These are phyloP conservation scores for Xylaria sp. DNA, from an alignment of 2,329 filamentous ascomycete genomes.

Conservation along the genomic window DNA sequence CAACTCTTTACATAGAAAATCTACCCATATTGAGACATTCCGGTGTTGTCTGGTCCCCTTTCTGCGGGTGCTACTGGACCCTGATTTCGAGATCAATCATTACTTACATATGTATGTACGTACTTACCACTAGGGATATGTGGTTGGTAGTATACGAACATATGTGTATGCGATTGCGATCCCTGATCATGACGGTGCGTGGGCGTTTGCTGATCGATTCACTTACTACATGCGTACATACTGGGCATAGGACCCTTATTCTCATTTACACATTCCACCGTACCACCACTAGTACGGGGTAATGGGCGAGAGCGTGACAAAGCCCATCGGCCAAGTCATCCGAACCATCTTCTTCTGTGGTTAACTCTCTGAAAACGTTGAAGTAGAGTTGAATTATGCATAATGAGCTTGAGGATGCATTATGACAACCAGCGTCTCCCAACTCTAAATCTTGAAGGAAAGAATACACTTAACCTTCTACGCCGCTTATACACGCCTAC, in stretches of 20 bases:
- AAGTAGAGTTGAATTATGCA: conserved; percentile 13
- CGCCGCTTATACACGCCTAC: background rate
- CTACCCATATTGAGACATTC: background rate
- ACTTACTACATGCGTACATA: background rate
- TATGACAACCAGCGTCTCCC: background rate
- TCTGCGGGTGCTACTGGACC: background rate
- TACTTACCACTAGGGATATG: background rate
- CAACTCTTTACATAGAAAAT: background rate
- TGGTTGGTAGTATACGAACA: background rate
- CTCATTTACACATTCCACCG: conserved; percentile 14
- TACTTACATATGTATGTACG: conserved; percentile 2
- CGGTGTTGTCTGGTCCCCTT: background rate
- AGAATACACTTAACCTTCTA: background rate
- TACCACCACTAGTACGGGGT: conserved; percentile 4
- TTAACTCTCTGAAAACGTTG: background rate
- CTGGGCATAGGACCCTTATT: conserved; percentile 23
- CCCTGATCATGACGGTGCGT: background rate
- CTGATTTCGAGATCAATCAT: background rate
- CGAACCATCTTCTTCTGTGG: conserved; percentile 13
- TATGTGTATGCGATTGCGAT: background rate
- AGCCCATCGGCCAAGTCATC: conserved; percentile 1
- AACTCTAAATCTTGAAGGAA: background rate
- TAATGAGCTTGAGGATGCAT: background rate
- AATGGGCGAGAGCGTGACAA: background rate
- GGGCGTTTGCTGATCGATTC: conserved; percentile 6